Percentiles rank a stretch among this genome's conserved stretches.
Conservation (phyloP, 352 stramenopile genomes). For the Pythium aphanidermatum region DNA sequence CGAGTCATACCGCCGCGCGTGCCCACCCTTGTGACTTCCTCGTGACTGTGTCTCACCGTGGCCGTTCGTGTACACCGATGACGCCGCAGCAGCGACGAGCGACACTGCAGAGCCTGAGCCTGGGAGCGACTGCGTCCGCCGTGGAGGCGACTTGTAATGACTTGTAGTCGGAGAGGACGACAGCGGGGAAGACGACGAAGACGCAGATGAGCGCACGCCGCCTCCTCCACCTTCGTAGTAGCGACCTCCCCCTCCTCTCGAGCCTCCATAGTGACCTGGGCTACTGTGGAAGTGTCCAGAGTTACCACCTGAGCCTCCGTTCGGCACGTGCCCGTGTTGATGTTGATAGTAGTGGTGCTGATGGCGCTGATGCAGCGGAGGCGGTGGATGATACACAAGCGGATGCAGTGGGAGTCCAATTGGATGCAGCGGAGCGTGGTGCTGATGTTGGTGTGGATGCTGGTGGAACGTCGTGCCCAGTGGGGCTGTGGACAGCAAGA, state of each 20-base stretch:
- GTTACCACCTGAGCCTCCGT: not conserved
- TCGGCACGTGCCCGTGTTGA: not conserved
- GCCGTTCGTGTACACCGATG: too few species aligned
- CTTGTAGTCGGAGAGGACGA: conserved; percentile 6
- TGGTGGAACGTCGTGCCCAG: conserved; percentile 3
- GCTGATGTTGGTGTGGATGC: conserved; percentile 2
- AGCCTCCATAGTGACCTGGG: conserved; percentile 1
- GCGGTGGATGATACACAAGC: too few species aligned
- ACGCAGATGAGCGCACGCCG: not conserved
- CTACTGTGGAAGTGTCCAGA: conserved; percentile 5
- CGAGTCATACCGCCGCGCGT: too few species aligned
- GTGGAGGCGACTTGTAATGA: conserved; percentile 16
- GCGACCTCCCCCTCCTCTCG: not conserved
- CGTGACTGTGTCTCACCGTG: too few species aligned
- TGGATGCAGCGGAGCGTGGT: conserved; percentile 1
- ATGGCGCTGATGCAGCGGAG: not conserved
- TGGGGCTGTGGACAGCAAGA: conserved; percentile 6
- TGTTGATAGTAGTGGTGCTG: conserved; percentile 1
- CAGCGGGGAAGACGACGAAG: not conserved
- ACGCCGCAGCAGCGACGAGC: conserved; percentile 3
- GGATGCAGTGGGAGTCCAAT: not conserved
- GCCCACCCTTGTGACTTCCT: too few species aligned
- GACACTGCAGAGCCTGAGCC: not conserved
- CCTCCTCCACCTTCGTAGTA: not conserved
- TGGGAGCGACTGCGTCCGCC: conserved; percentile 18